Percentiles rank a stretch among this genome's conserved stretches.
Conservation (phyloP, 805 yeast genomes). For the Kuraishia ogatae region DNA sequence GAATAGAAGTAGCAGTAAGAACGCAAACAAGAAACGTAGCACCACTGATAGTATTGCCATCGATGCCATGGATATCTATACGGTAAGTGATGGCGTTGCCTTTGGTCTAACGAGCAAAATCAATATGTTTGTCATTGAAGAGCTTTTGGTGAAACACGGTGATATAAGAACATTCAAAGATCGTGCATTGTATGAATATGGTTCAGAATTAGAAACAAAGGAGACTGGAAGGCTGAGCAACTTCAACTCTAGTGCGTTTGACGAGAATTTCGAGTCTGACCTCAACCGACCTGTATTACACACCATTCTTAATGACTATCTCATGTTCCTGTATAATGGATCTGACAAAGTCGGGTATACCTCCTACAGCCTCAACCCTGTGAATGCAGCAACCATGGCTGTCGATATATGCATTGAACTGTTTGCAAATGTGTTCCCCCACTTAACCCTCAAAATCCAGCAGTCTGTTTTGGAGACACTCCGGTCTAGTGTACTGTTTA, state of each 20-base stretch:
- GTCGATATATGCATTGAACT: constrained; percentile 77
- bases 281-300: constrained; percentile 27
- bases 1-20: constrained; percentile 8
- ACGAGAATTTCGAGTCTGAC: constrained; percentile 23
- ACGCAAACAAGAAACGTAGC: constrained; percentile 1
- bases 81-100: constrained; percentile 26
- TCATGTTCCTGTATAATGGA: constrained; percentile 20
- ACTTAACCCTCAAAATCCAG: constrained; percentile 70
- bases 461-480: constrained; percentile 80
- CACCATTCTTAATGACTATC: constrained; percentile 32
- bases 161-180: constrained; percentile 1
- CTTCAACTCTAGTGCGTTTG: constrained; percentile 19
- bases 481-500: constrained; percentile 43
- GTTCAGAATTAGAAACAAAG: constrained; percentile 18
- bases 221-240: constrained; percentile 19
- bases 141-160: constrained; percentile 22
- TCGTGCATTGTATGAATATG: constrained; percentile 12
- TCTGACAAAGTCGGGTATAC: constrained; percentile 23
- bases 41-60: constrained; percentile 6
- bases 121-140: constrained; percentile 21
- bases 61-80: constrained; percentile 22
- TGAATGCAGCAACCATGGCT: constrained; percentile 39
- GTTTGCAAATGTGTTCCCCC: constrained; percentile 62
- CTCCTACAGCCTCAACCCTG: constrained; percentile 25
- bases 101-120: constrained; percentile 35